These are phyloP conservation scores for Trichosanthes cucumerina DNA, from an alignment of 306 rosid species.

Conservation along the genomic window DNA sequence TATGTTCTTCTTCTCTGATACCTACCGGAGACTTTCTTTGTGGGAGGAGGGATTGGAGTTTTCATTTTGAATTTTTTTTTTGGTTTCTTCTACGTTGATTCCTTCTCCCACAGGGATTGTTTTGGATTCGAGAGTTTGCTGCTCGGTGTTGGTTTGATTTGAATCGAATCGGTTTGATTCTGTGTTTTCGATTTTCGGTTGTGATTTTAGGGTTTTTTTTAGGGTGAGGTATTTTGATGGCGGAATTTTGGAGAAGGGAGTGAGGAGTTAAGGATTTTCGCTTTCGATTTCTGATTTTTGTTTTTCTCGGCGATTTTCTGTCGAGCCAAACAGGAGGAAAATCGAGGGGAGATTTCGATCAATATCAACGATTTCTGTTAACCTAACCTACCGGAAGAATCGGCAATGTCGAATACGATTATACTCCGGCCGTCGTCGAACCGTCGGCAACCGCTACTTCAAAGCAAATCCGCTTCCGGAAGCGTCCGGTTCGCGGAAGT, in stretches of 20 bases:
- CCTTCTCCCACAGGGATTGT: background rate
- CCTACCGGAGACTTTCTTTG: background rate
- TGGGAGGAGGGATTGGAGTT: background rate
- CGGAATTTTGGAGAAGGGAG: background rate
- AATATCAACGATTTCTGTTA: background rate
- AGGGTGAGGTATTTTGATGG: background rate
- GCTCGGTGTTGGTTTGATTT: background rate
- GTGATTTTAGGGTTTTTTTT: background rate
- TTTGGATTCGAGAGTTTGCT: background rate
- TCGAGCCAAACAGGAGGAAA: background rate
- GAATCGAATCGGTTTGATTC: background rate
- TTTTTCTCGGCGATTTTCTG: background rate
- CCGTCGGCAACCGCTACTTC: slow-evolving; percentile 29
- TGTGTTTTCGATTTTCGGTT: background rate
- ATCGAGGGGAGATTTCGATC: too few relatives aligned
- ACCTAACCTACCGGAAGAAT: background rate
- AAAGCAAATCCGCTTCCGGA: slow-evolving; percentile 1
- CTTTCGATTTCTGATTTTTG: background rate
- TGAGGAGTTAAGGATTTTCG: background rate
- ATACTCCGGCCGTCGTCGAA: slow-evolving; percentile 11
- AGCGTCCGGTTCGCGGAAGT: slow-evolving; percentile 45
- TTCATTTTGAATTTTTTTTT: background rate
- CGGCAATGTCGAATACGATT: slow-evolving; percentile 24
- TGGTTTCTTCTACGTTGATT: background rate
- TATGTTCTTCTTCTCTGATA: background rate